Evolutionary conservation across 768 basidiomycete genomes (phyloP), one percentile per base, ranked within the genome.

Genomic region (Naematelia aurantialba): DNA sequence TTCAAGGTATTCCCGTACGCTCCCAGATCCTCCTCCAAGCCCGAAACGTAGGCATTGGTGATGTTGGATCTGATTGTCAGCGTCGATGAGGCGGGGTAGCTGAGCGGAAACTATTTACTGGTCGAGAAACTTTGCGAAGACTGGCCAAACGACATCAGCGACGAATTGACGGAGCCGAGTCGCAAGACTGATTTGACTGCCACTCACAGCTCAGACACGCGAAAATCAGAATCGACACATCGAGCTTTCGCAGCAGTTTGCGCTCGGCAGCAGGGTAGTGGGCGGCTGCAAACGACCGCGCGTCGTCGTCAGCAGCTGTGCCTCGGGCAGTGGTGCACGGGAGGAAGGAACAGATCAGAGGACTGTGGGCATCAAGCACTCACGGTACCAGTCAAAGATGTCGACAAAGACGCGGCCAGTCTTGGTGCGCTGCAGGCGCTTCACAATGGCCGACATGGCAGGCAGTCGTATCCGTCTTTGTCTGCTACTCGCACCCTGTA

Each of bases 301-400:
- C n/a, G n/a, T n/a, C n/a, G n/a, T n/a, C n/a, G 22, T n/a, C 42
- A 50, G 17, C 30, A 11, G 22, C 39, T 26, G 29, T 10, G 14
- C n/a, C 26, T 14, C n/a, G n/a, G n/a, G n/a, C n/a, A n/a, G n/a
- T n/a, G n/a, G n/a, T n/a, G n/a, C n/a, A n/a, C n/a, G n/a, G n/a
- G n/a, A n/a, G n/a, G n/a, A n/a, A n/a, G n/a, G n/a, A n/a, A n/a
- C n/a, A n/a, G n/a, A n/a, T n/a, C n/a, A n/a, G n/a, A n/a, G n/a
- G n/a, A n/a, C n/a, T n/a, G n/a, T n/a, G n/a, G n/a, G n/a, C n/a
- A n/a, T n/a, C n/a, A n/a, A n/a, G n/a, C n/a, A 59, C 58, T 45
- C 39, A 63, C 61, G 68, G 47, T 69, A 69, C 68, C 68, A 69
- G 52, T 69, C 62, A 49, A 69, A 69, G 4, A 69, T 62, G 14